phyloP scores from a whole-genome alignment of 2,329 filamentous ascomycete genomes.

The Mycosphaerella sp. region DNA sequence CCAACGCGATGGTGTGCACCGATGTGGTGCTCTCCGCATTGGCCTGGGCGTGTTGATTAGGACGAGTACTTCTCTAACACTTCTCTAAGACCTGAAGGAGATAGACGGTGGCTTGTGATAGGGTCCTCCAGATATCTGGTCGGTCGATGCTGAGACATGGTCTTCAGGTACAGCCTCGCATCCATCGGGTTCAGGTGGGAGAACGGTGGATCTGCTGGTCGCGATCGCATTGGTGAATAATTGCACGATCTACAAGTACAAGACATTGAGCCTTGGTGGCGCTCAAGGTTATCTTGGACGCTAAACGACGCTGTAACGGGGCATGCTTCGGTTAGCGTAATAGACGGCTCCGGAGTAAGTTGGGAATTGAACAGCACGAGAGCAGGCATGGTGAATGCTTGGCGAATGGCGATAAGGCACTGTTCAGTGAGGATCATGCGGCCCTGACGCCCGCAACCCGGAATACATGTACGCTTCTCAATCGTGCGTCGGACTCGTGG shows the following conservation, averaged over 20 bases:
- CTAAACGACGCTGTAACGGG: neutral
- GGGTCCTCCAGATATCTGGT: neutral
- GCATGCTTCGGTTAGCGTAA: neutral
- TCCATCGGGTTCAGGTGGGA: constrained; percentile 7
- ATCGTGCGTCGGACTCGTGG: too few species aligned
- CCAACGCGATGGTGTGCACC: neutral
- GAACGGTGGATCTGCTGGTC: neutral
- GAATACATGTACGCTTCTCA: too few species aligned
- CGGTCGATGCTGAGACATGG: constrained; percentile 9
- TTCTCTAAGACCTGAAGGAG: constrained; percentile 2
- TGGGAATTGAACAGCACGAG: neutral
- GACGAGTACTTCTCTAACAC: constrained; percentile 5
- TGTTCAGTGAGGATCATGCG: neutral
- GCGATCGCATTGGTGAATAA: neutral
- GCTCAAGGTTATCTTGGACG: neutral
- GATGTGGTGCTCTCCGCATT: constrained; percentile 1
- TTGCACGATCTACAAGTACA: neutral
- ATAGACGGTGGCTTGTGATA: constrained; percentile 7
- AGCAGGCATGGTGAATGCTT: neutral
- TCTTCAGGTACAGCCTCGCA: constrained; percentile 9
- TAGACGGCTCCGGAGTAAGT: constrained; percentile 8
- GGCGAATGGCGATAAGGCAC: neutral
- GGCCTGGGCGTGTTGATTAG: constrained; percentile 1
- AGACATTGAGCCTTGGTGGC: neutral
- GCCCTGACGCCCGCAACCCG: too few species aligned